Evolutionary conservation across 176 grass and related monocot species (phyloP).

Genomic region (Otatea glauca): DNA sequence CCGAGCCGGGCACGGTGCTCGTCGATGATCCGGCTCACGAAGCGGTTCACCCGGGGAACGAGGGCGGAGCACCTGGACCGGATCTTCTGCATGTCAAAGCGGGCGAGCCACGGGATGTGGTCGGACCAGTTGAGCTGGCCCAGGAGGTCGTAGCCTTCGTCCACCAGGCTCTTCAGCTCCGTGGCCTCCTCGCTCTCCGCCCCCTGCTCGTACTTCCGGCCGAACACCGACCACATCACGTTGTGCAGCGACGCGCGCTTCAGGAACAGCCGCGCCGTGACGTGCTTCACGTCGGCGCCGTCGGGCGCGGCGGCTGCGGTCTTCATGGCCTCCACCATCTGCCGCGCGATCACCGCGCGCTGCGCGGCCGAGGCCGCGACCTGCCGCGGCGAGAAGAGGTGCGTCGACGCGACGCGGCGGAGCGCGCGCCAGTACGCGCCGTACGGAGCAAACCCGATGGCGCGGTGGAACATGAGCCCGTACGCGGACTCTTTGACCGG

Average conservation of each 20-base stretch:
- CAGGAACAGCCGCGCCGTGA: slow-evolving; percentile 50
- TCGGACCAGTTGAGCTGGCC: slow-evolving; percentile 84
- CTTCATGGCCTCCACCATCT: slow-evolving; percentile 57
- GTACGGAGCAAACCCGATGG: slow-evolving; percentile 85
- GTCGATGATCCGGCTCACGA: slow-evolving; percentile 66
- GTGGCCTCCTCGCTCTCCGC: slow-evolving; percentile 45
- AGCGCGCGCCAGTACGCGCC: slow-evolving; percentile 79
- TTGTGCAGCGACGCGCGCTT: slow-evolving; percentile 73
- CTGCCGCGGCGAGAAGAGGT: slow-evolving; percentile 81
- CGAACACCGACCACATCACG: slow-evolving; percentile 83
- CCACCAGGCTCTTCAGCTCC: slow-evolving; percentile 69
- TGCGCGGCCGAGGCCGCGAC: slow-evolving; percentile 51
- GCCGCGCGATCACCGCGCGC: slow-evolving; percentile 56
- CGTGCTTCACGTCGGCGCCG: neutral
- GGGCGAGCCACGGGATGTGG: slow-evolving; percentile 58
- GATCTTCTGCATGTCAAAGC: slow-evolving; percentile 61
- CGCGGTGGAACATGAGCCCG: slow-evolving; percentile 77
- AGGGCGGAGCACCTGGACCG: slow-evolving; percentile 60
- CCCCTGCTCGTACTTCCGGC: slow-evolving; percentile 53
- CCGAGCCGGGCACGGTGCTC: slow-evolving; percentile 45
- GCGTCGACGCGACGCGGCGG: slow-evolving; percentile 62
- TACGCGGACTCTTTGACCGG: slow-evolving; percentile 80
- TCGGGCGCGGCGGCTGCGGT: neutral
- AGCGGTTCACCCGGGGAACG: slow-evolving; percentile 62
- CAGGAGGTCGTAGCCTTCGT: slow-evolving; percentile 75